Evolutionary conservation across 768 basidiomycete genomes (phyloP).

Genomic region (Cystofilobasidium capitatum): DNA sequence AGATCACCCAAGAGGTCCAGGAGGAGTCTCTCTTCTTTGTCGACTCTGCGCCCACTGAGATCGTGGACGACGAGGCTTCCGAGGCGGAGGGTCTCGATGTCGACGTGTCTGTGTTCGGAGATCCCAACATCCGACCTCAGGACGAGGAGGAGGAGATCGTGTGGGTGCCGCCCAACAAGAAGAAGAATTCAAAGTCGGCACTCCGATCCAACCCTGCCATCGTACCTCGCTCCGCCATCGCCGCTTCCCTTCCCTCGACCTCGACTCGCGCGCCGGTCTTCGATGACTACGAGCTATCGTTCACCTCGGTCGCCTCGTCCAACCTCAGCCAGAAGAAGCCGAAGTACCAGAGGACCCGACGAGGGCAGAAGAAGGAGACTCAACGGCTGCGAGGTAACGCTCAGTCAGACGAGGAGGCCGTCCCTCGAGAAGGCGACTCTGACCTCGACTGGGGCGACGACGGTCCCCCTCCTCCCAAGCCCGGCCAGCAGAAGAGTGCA

Average conservation of each 20-base stretch:
- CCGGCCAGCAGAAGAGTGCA: conserved; percentile 1
- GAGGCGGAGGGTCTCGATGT: not conserved
- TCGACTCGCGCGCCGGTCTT: not conserved
- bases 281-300: conserved; percentile 19
- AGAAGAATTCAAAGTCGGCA: not conserved
- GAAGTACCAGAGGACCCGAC: conserved; percentile 18
- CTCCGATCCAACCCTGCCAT: conserved; percentile 1
- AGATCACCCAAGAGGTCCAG: not conserved
- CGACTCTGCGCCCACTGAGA: not conserved
- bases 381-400: conserved; percentile 2
- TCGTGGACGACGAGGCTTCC: conserved; percentile 8
- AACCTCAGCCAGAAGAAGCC: conserved; percentile 13
- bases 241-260: not conserved
- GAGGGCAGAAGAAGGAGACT: conserved; percentile 22
- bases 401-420: conserved; percentile 6
- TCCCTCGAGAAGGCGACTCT: conserved; percentile 20
- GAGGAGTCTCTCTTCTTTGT: conserved; percentile 2
- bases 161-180: conserved; percentile 12
- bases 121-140: not conserved
- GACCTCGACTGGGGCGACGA: conserved; percentile 27
- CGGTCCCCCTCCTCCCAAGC: conserved; percentile 16
- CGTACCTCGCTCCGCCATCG: conserved; percentile 2
- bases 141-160: conserved; percentile 23
- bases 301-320: conserved; percentile 8
- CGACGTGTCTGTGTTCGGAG: conserved; percentile 13